Evolutionary conservation across 164 flowering plant species (phyloP).

Genomic region (Vitis cinerea): DNA sequence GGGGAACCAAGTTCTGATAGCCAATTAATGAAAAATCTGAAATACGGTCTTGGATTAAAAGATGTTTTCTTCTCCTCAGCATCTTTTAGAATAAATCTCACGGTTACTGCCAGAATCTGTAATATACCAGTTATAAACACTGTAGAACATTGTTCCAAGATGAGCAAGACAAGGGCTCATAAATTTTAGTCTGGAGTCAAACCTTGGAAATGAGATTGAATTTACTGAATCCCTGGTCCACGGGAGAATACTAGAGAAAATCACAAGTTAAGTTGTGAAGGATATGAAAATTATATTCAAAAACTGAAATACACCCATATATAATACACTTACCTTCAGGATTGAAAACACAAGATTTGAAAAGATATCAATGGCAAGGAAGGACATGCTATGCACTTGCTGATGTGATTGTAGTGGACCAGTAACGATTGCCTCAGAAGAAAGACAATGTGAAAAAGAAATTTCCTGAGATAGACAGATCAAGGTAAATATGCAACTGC

Average conservation of each 20-base stretch:
- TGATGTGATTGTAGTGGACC: constrained; percentile 54
- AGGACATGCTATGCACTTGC: constrained; percentile 57
- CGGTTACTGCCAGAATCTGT: constrained; percentile 77
- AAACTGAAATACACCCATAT: neutral
- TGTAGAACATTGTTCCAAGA: neutral
- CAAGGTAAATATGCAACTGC: neutral
- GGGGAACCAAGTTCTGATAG: constrained; percentile 65
- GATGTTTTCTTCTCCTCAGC: constrained; percentile 80
- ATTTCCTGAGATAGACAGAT: constrained; percentile 53
- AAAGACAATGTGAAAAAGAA: constrained; percentile 77
- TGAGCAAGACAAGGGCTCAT: neutral
- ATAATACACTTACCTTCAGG: constrained; percentile 54
- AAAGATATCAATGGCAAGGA: constrained; percentile 81
- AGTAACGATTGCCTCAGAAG: constrained; percentile 51
- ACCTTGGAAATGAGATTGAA: constrained; percentile 75
- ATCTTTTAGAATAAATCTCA: constrained; percentile 74
- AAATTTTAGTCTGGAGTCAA: constrained; percentile 1
- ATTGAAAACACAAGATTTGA: constrained; percentile 73
- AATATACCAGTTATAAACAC: neutral
- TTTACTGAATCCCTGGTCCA: constrained; percentile 70
- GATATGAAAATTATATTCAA: neutral
- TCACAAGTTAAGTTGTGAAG: constrained; percentile 1
- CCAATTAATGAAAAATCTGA: constrained; percentile 88
- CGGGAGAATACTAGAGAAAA: constrained; percentile 41
- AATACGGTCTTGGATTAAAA: constrained; percentile 91